Evolutionary conservation across 1,139 yeast genomes (phyloP).

Genomic region (Hemisphaericaspora lyxosophila): DNA sequence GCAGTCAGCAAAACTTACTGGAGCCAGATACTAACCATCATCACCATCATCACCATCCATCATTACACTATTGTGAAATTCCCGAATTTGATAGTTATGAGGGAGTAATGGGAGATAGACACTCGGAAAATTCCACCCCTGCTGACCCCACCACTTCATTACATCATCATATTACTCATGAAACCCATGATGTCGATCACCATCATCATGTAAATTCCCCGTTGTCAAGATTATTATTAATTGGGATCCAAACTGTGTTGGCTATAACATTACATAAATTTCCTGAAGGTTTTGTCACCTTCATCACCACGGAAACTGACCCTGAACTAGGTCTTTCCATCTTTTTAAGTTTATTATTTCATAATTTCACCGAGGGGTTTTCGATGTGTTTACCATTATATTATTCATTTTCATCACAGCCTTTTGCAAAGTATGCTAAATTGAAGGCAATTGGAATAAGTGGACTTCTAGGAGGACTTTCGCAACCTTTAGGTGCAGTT

Average conservation of each 20-base stretch:
- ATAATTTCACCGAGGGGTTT: conserved; percentile 94
- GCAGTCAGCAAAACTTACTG: conserved; percentile 11
- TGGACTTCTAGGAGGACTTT: conserved; percentile 71
- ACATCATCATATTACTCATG: conserved; percentile 11
- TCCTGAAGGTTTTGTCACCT: conserved; percentile 93
- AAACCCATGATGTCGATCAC: conserved; percentile 44
- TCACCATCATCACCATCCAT: background rate
- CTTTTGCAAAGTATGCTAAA: conserved; percentile 36
- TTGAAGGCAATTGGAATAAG: conserved; percentile 64
- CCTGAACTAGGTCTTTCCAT: conserved; percentile 74
- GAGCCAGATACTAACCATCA: conserved; percentile 1
- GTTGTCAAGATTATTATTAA: conserved; percentile 70
- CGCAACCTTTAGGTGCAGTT: conserved; percentile 89
- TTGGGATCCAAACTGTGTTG: conserved; percentile 85
- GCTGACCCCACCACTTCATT: conserved; percentile 1
- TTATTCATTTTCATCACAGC: conserved; percentile 49
- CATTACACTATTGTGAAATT: conserved; percentile 42
- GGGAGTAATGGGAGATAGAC: background rate
- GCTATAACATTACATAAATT: conserved; percentile 88
- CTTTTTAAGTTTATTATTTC: conserved; percentile 80
- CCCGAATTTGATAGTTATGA: conserved; percentile 19
- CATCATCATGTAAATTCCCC: conserved; percentile 84
- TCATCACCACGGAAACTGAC: conserved; percentile 73
- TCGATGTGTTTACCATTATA: conserved; percentile 90
- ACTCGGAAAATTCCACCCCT: background rate